phyloP scores from a whole-genome alignment of 345 rosid species.

The Euphorbia peplus region DNA sequence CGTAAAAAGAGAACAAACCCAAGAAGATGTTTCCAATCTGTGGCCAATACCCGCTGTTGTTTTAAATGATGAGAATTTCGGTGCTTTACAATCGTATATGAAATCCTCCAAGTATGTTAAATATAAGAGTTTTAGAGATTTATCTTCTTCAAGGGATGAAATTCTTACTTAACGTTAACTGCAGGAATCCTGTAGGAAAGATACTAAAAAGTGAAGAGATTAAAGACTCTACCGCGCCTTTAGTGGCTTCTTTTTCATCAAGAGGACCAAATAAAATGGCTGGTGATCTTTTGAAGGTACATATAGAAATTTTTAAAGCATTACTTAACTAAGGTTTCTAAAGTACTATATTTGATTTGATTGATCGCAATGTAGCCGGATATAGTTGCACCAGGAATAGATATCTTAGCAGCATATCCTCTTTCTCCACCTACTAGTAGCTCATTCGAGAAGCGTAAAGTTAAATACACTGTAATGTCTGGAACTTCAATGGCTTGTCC shows the following conservation, averaged over 20 bases:
- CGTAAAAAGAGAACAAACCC: background rate
- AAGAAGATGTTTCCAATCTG: constrained; percentile 13
- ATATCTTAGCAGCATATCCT: constrained; percentile 43
- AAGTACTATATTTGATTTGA: too few species aligned
- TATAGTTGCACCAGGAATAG: constrained; percentile 46
- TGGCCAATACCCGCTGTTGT: constrained; percentile 27
- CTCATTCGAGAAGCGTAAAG: constrained; percentile 20
- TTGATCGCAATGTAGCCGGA: constrained; percentile 38
- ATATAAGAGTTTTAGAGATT: background rate
- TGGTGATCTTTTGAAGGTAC: constrained; percentile 32
- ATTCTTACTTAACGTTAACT: background rate
- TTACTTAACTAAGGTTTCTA: too few species aligned
- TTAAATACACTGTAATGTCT: constrained; percentile 30
- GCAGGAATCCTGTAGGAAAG: constrained; percentile 25
- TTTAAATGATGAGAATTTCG: constrained; percentile 5
- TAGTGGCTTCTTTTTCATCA: constrained; percentile 37
- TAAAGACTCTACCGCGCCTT: constrained; percentile 33
- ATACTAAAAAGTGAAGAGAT: constrained; percentile 32
- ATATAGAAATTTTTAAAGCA: too few species aligned
- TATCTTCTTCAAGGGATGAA: background rate
- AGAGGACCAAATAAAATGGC: constrained; percentile 34
- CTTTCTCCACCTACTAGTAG: constrained; percentile 18
- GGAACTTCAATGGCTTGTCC: constrained; percentile 71
- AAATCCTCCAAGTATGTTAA: constrained; percentile 22
- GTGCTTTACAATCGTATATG: constrained; percentile 26